Evolutionary conservation across 1,284 basidiomycete species (phyloP), one percentile per base, ranked within the genome.

Genomic region (Lentinula novae-zelandiae): DNA sequence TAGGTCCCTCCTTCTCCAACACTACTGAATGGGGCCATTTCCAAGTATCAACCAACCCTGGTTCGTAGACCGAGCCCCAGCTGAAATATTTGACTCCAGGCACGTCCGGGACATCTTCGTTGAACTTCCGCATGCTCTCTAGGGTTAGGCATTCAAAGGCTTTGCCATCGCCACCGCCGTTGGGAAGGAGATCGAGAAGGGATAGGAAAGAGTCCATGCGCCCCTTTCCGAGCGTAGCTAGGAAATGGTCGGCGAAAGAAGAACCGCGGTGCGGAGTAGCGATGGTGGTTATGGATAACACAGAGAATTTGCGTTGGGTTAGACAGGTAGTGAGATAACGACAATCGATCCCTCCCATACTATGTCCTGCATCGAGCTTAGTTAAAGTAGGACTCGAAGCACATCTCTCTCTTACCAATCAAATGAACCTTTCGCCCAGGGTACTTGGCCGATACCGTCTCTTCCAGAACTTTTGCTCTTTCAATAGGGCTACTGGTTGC

Each of bases 281-380:
- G 69, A 98, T 93, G n/a, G 95, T 97, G 2, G 95, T 97, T 48
- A 97, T 79, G 13, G 88, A 92, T 42, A 91, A 81, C 17, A 96
- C 89, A 31, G 75, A 71, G 70, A 90, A 90, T 31, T 82, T 83
- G 56, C 87, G 82, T 40, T 83, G 66, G 31, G 79, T 84, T 49
- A 93, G 79, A 65, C 90, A 88, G 0, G 88, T 83, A 6, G 88
- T 86, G 44, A 98, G 82, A 72, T 94, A 96, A 49, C 96, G 84
- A 69, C 92, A 96, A 72, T 98, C 96, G 13, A 98, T 81, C 7
- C 96, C 96, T 22, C 96, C 95, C 95, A 96, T 97, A 68, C 89
- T 92, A 70, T 97, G 95, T n/a, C 90, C 86, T 82, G 65, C 17
- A 12, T 49, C 20, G 20, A 39, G 55, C 39, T 42, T 50, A 57